Evolutionary conservation across 495 filamentous ascomycete genomes (phyloP).

Genomic region (Rostrohypoxylon terebratum): DNA sequence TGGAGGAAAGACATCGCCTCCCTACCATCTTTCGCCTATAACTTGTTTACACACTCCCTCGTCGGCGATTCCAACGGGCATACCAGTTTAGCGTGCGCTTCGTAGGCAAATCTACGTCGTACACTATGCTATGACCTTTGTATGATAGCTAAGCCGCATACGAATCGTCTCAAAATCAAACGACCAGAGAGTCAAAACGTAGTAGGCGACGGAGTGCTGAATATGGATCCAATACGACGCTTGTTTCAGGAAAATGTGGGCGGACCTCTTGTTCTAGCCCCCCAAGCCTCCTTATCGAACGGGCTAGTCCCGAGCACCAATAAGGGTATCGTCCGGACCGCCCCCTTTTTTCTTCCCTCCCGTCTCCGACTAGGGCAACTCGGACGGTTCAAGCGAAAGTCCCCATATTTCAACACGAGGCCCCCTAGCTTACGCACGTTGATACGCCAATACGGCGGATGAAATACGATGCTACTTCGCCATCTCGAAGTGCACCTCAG

Average conservation of each 20-base stretch:
- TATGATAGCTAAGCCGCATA: slow-evolving; percentile 10
- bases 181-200: slow-evolving; percentile 9
- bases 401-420: slow-evolving; percentile 41
- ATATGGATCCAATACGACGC: slow-evolving; percentile 17
- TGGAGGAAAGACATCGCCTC: background rate
- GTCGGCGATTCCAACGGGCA: slow-evolving; percentile 5
- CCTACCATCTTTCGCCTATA: background rate
- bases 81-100: background rate
- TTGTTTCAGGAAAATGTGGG: slow-evolving; percentile 40
- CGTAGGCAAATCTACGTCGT: too few relatives aligned
- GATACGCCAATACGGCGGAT: slow-evolving; percentile 3
- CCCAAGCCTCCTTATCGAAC: slow-evolving; percentile 16
- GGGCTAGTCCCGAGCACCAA: slow-evolving; percentile 24
- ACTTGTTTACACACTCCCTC: slow-evolving; percentile 1
- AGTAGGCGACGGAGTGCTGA: slow-evolving; percentile 16
- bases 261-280: slow-evolving; percentile 28
- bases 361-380: slow-evolving; percentile 21
- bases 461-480: slow-evolving; percentile 15
- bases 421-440: slow-evolving; percentile 33
- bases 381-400: slow-evolving; percentile 12
- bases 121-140: slow-evolving; percentile 4
- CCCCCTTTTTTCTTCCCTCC: slow-evolving; percentile 11
- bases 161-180: slow-evolving; percentile 32
- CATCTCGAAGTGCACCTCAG: background rate
- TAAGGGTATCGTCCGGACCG: slow-evolving; percentile 29